Percentiles rank a stretch among this genome's conserved stretches.
Conservation (phyloP, 2,329 filamentous ascomycete species). For the Colletotrichum viniferum region DNA sequence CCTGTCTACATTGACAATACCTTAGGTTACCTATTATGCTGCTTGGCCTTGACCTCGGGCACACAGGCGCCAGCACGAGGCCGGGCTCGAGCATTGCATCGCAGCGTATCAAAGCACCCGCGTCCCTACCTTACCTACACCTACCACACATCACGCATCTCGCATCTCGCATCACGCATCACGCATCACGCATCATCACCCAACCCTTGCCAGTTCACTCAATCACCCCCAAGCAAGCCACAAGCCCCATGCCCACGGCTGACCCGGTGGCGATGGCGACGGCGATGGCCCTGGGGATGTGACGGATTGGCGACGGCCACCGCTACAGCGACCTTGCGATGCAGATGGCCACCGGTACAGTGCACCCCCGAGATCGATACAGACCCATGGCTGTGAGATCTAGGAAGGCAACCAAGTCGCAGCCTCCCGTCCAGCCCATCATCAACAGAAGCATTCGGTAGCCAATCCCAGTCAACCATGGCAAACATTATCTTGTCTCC, state of each 20-base stretch:
- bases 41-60: background rate
- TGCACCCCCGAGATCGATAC: conserved; percentile 14
- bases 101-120: background rate
- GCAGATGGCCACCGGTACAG: background rate
- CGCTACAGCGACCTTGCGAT: background rate
- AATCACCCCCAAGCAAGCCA: background rate
- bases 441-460: background rate
- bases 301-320: background rate
- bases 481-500: background rate
- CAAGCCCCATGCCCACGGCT: background rate
- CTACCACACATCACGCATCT: background rate
- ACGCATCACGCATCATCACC: background rate
- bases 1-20: background rate
- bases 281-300: background rate
- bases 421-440: background rate
- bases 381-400: conserved; percentile 5
- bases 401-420: conserved; percentile 7
- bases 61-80: background rate
- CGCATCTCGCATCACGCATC: background rate
- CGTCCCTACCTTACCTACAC: background rate
- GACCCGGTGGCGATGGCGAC: background rate
- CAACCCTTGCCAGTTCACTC: background rate
- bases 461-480: background rate
- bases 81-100: background rate
- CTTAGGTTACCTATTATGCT: background rate